Evolutionary conservation across 495 filamentous ascomycete genomes (phyloP).

Genomic region (Saxophila tyrrhenica): DNA sequence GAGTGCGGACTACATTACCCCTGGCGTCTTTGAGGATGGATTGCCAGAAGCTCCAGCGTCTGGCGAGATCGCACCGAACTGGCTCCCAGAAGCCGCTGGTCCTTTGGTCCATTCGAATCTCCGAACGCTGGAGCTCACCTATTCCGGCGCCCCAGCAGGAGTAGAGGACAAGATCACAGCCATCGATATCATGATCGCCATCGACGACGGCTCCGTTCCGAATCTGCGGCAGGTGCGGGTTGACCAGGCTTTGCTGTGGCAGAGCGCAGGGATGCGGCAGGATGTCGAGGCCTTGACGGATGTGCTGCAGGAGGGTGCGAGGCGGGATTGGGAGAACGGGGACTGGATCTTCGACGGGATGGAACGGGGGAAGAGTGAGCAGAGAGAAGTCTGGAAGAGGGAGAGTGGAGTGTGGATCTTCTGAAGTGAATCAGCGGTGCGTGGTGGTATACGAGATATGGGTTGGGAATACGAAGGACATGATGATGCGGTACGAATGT

Average conservation of each 20-base stretch:
- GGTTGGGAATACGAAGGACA: neutral
- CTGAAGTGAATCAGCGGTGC: neutral
- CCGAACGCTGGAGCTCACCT: conserved; percentile 14
- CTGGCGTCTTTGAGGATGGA: conserved; percentile 15
- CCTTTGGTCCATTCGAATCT: neutral
- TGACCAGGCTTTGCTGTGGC: conserved; percentile 20
- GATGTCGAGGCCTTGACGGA: conserved; percentile 17
- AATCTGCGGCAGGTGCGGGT: conserved; percentile 18
- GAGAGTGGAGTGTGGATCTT: neutral
- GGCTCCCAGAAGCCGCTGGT: no score
- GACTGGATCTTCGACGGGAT: neutral
- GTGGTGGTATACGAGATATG: neutral
- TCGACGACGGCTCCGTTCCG: conserved; percentile 15
- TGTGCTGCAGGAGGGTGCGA: conserved; percentile 12
- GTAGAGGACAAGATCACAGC: conserved; percentile 17
- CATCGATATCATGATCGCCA: conserved; percentile 14
- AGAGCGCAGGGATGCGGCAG: conserved; percentile 1
- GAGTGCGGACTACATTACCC: conserved; percentile 25
- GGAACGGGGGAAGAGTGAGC: neutral
- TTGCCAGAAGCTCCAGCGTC: neutral
- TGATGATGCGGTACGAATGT: neutral
- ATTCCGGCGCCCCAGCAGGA: conserved; percentile 4
- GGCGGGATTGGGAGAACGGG: conserved; percentile 20
- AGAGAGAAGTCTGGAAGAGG: neutral
- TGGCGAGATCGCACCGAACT: no score